Conservation (phyloP, 164 flowering plant genomes). For the Macadamia tetraphylla region DNA sequence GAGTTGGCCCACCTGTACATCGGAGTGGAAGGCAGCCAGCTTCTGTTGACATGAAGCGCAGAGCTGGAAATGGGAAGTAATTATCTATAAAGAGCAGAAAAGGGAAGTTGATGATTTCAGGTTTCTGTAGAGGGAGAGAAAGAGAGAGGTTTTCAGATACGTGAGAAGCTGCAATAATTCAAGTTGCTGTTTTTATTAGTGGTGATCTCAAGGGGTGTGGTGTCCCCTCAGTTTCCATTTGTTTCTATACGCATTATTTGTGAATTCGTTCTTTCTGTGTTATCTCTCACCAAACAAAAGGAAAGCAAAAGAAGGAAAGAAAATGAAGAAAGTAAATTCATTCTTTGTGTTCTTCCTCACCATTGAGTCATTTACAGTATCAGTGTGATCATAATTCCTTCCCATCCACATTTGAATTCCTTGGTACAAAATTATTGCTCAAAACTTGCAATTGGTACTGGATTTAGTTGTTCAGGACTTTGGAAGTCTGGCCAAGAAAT, state of each 20-base stretch:
- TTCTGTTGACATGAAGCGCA: constrained; percentile 56
- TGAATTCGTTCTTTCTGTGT: constrained; percentile 2
- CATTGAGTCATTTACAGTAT: no score
- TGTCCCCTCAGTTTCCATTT: constrained; percentile 1
- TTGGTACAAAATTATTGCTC: no score
- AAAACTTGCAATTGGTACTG: no score
- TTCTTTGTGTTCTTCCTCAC: background rate
- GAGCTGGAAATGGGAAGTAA: constrained; percentile 50
- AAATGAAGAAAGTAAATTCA: background rate
- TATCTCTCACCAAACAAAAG: constrained; percentile 11
- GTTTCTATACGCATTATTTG: background rate
- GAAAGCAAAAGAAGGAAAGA: no score
- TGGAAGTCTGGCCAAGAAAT: no score
- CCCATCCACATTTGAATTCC: no score
- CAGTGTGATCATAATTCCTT: no score
- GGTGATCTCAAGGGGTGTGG: constrained; percentile 17
- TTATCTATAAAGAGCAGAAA: constrained; percentile 2
- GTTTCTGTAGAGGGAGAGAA: constrained; percentile 20
- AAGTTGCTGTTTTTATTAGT: background rate
- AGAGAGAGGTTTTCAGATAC: constrained; percentile 15
- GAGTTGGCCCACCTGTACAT: constrained; percentile 22
- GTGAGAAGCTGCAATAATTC: background rate
- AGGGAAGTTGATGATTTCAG: background rate
- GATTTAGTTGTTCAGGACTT: no score
- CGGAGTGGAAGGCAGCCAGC: constrained; percentile 42